Base-by-base conservation (phyloP, 2,329 filamentous ascomycete genomes). In the Diaporthe vexans region DNA sequence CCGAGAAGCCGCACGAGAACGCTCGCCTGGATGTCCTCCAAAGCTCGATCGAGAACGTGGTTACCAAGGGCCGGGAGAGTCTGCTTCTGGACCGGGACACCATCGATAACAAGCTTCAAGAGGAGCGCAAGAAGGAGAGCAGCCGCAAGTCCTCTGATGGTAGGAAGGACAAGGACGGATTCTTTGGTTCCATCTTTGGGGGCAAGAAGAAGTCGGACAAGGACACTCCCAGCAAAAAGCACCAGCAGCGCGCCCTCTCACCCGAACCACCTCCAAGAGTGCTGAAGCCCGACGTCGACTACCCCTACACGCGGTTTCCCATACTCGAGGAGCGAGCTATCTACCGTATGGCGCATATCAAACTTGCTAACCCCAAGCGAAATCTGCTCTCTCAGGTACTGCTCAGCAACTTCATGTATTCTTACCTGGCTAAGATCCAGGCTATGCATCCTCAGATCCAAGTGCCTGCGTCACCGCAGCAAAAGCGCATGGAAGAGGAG, bases 391-490 rank as follows among this genome's bases (percentile, higher is more conserved):
- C 96, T 75, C 97, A 99, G 83, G 97, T 99, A 29, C 88, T 99
- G 74, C 90, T 99, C 78, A 98, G 95, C 84, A 99, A 99, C 83
- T 99, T 99, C 84, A 99, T 99, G 97, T 99, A 99, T 85, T 97
- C 95, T 73, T 99, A 99, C 82, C 90, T 99, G 77, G 97, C 97
- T 76, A 99, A 98, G 83, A 97, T 99, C 59, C 97, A 99, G 84
- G 95, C 97, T 80, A 98, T 98, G 94, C 97, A 99, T 83, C 97
- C 97, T 57, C 94, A 97, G 81, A 94, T 98, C 85, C 94, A 97
- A 79, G 92, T 97, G 57, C 94, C 94, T n/a, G 90, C 94, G 48
- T 95, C 94, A 21, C 92, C 94, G 48, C 95, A 84, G 76, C 82
- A 84, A 73, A 84, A 84, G 76, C 77, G 81, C 29, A 79, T 80